Evolutionary conservation across 768 basidiomycete genomes (phyloP), one percentile per base, ranked within the genome.

Genomic region (Naganishia kalamii): DNA sequence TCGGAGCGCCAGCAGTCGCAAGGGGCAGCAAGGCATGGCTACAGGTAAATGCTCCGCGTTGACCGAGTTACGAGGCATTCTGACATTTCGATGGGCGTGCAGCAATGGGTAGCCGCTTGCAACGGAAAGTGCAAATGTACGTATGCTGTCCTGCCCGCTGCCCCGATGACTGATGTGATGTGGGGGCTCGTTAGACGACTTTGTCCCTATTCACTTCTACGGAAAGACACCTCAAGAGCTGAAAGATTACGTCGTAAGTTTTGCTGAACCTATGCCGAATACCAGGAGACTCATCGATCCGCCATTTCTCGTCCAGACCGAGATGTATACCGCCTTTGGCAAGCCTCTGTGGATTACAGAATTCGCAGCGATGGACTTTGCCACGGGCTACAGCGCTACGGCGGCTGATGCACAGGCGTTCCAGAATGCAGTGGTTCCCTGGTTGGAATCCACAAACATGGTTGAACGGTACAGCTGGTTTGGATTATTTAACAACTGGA

Each of bases 171-270:
- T 49, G 15, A 25, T 17, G 48, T 5, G 5, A 23, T 5, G 10
- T 4, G 5, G 27, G 27, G 17, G 5, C 11, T 3, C 13, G 1
- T 49, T 25, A 57, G 54, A 69, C 65, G 74, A 74, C 49, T 74
- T 75, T 43, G 49, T 74, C 30, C 71, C 74, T 4, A 69, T 72
- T 33, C 74, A 75, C 41, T 75, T 70, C 46, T 75, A 75, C 52
- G 74, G 74, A 33, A 44, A 25, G 29, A 64, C 51, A 70, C 51
- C 62, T 63, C 65, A 66, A 69, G 48, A 68, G 67, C 64, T 61
- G 69, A 63, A 33, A 23, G 37, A 57, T 48, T 48, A 52, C 23
- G 46, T 52, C 33, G 62, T 52, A 23, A 57, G 61, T n/a, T 10
- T 2, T 15, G 61, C n/a, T 2, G 6, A 25, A 3, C 25, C 13